phyloP scores from a whole-genome alignment of 192 early-diverging fungal species.

The Lunasporangiospora selenospora region DNA sequence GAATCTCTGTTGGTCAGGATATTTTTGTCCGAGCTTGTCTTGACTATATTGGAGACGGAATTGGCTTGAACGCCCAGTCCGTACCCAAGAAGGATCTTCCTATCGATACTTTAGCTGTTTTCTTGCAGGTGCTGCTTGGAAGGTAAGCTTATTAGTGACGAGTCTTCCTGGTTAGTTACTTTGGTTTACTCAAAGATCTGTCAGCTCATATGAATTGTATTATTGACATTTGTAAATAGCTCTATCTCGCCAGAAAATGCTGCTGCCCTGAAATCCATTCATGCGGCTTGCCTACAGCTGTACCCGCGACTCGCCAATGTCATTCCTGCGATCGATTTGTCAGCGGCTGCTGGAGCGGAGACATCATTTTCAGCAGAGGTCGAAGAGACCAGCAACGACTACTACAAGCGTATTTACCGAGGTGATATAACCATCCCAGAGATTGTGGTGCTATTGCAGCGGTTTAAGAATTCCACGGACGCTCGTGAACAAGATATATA shows the following conservation, averaged over 20 bases:
- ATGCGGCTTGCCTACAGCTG: constrained; percentile 49
- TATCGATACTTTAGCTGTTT: constrained; percentile 64
- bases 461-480: constrained; percentile 74
- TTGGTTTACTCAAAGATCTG: neutral
- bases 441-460: constrained; percentile 79
- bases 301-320: constrained; percentile 53
- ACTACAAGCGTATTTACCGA: constrained; percentile 75
- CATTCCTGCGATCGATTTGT: constrained; percentile 23
- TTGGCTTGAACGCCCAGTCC: constrained; percentile 47
- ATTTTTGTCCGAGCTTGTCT: constrained; percentile 68
- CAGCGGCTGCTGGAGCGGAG: constrained; percentile 51
- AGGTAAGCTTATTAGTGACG: constrained; percentile 24
- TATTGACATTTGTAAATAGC: constrained; percentile 15
- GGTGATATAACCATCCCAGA: constrained; percentile 76
- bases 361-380: constrained; percentile 65
- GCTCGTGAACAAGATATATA: constrained; percentile 77
- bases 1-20: constrained; percentile 62
- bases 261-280: constrained; percentile 60
- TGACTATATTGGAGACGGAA: constrained; percentile 70
- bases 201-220: neutral
- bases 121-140: constrained; percentile 62
- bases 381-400: constrained; percentile 72
- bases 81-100: constrained; percentile 45
- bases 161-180: neutral
- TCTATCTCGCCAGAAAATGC: constrained; percentile 62